Conservation (phyloP, 371 early-diverging fungal species). For the Mortierella sp. region DNA sequence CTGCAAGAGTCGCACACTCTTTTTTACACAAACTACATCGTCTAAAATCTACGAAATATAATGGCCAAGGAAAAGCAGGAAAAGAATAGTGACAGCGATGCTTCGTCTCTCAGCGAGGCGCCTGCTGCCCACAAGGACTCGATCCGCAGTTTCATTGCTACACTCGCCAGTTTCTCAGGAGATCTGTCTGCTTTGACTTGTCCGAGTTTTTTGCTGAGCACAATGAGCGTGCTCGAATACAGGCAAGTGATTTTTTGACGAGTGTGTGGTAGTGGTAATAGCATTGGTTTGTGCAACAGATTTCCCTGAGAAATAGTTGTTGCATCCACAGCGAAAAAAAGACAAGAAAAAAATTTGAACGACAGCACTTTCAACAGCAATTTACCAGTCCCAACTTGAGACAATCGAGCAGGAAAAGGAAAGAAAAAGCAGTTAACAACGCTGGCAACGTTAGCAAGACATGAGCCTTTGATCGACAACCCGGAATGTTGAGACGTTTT, state of each 20-base stretch:
- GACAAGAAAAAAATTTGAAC: conserved; percentile 57
- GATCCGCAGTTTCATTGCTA: conserved; percentile 80
- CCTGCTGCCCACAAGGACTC: conserved; percentile 75
- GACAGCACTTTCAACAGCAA: background rate
- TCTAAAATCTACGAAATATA: background rate
- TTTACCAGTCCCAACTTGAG: background rate
- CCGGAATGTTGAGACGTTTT: too few relatives aligned
- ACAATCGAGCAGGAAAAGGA: background rate
- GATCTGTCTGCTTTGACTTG: conserved; percentile 84
- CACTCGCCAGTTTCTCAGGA: conserved; percentile 82
- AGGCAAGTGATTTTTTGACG: conserved; percentile 64
- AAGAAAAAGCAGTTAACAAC: too few relatives aligned
- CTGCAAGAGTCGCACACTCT: background rate
- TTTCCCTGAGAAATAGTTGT: conserved; percentile 47
- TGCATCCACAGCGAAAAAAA: conserved; percentile 2
- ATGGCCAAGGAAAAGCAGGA: conserved; percentile 11
- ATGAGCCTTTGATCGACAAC: too few relatives aligned
- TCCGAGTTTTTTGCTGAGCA: conserved; percentile 83
- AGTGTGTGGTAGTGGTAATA: background rate
- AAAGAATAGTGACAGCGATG: conserved; percentile 15
- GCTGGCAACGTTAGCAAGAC: too few relatives aligned
- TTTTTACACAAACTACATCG: background rate
- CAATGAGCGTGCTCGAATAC: conserved; percentile 83
- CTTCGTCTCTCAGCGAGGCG: conserved; percentile 49
- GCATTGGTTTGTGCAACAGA: background rate